Base-by-base conservation (phyloP, 257 asterid species). In the Paraleonurus japonicus region DNA sequence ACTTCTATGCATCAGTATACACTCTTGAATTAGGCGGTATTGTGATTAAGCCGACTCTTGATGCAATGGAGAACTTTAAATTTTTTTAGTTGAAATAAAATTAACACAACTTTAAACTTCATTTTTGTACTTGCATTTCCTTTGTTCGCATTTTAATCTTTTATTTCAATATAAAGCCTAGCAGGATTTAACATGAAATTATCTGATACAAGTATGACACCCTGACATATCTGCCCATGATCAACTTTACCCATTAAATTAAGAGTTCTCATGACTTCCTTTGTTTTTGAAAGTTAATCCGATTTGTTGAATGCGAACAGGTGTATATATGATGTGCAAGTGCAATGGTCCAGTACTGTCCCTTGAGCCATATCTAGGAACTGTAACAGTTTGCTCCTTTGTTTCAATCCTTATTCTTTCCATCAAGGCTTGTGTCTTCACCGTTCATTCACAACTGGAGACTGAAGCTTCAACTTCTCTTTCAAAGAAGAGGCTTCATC, bases 311-410 rank as follows among this genome's bases (percentile, higher is more conserved):
- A 77, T 71, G 79, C 62, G 10, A 63, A 59, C 91, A 93, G 99
- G 92, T 86, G 92, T 86, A 58, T 94, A 89, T 88, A 73, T 83
- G 32, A 32, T 91, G 74, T 87, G 95, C 55, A 89, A 89, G 74
- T 87, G 95, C 55, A 89, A 89, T 69, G 86, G 86, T 16, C 89
- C 82, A 62, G 89, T 89, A 11, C 79, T 90, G 57, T 89, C 98
- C 3, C 91, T 89, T 10, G 96, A 91, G 32, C 91, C 99, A 15
- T 94, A 91, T 82, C 75, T 94, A 37, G 99, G 96, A 81, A 88
- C 96, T n/a, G 96, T 91, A 70, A 77, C 92, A 16, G 61, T 94
- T 41, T 89, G 92, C 79, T 90, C 99, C 62, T 55, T 85, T 20
- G 64, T 74, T 79, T 94, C 99, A 5, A 78, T 84, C 60, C 87